Base-by-base conservation (phyloP, 2,329 filamentous ascomycete genomes). In the Xylaria sp. region DNA sequence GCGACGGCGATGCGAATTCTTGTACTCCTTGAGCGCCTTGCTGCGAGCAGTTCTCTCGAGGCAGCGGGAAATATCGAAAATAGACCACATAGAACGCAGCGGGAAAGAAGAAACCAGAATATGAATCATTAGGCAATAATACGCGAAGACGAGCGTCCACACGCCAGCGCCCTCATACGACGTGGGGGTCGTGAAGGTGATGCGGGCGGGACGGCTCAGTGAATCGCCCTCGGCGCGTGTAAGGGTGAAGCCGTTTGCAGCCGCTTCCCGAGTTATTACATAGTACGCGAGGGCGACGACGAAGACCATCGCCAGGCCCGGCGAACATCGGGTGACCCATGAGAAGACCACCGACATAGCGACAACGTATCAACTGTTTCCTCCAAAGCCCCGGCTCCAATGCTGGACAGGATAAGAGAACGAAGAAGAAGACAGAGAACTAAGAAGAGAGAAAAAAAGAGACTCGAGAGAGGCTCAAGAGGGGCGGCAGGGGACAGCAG, bases 81-180 rank as follows among this genome's bases (percentile, higher is more conserved):
- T 78, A 13, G 84, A 80, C 76, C 79, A 87, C 72, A 80, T 84
- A 23, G 84, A 82, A 60, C 86, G 81, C 4, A 86, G 68, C 19
- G 85, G 84, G 66, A 90, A 89, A 37, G 80, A 71, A 63, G 83
- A 82, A 66, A 88, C 85, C 57, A 88, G 76, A 57, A 84, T 59
- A 71, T 90, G 87, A 58, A 89, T 81, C 39, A 87, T 70, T 16
- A 89, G 75, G 55, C 82, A 84, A 73, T 89, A 90, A 68, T 83
- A 85, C 54, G 85, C 79, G 67, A 87, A 88, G 35, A 83, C 37
- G 53, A 78, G 71, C 11, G 81, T 82, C 76, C 76, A 83, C 52
- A 78, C 68, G 37, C 81, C 80, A 46, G 75, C 78, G 34, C 80
- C 79, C 44, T 74, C 67, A 52, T 65, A 60, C 2, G 71, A 64